These are phyloP conservation scores for Neurospora terricola DNA, from an alignment of 495 filamentous ascomycete species.

Conservation along the genomic window DNA sequence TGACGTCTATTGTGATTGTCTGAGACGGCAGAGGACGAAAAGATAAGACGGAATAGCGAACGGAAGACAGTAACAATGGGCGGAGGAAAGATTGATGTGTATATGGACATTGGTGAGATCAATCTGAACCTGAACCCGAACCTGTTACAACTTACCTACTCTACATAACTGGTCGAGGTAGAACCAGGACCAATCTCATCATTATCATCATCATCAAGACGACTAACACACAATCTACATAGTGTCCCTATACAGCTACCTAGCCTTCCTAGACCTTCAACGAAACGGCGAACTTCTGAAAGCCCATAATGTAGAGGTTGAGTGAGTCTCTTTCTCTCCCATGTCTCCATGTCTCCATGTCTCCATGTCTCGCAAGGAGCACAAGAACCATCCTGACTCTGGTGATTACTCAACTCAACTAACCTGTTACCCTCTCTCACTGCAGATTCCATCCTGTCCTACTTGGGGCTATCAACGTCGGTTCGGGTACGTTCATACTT, in stretches of 20 bases:
- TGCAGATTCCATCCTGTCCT: slow-evolving; percentile 59
- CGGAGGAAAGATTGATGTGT: slow-evolving; percentile 48
- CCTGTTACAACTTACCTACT: neutral
- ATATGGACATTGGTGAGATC: slow-evolving; percentile 28
- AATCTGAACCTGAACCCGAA: neutral
- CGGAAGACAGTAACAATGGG: slow-evolving; percentile 30
- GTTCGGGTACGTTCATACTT: slow-evolving; percentile 35
- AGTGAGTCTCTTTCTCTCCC: slow-evolving; percentile 34
- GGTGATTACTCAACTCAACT: neutral
- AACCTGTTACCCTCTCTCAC: neutral
- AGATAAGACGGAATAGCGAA: neutral
- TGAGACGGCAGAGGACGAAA: neutral
- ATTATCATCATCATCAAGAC: slow-evolving; percentile 1
- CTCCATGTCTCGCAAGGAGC: neutral
- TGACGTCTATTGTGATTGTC: neutral
- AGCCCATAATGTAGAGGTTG: slow-evolving; percentile 49
- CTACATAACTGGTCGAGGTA: neutral
- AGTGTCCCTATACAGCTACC: slow-evolving; percentile 65
- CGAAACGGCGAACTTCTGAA: slow-evolving; percentile 42
- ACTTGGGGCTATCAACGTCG: slow-evolving; percentile 61
- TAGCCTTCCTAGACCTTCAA: slow-evolving; percentile 48
- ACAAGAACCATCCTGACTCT: neutral
- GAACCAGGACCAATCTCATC: no score
- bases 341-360: neutral
- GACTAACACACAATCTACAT: neutral